A percentile compares a stretch with the other conserved stretches of the same genome.
These are phyloP conservation scores for Silybum marianum DNA, from an alignment of 129 eudicot genomes.

Conservation along the genomic window DNA sequence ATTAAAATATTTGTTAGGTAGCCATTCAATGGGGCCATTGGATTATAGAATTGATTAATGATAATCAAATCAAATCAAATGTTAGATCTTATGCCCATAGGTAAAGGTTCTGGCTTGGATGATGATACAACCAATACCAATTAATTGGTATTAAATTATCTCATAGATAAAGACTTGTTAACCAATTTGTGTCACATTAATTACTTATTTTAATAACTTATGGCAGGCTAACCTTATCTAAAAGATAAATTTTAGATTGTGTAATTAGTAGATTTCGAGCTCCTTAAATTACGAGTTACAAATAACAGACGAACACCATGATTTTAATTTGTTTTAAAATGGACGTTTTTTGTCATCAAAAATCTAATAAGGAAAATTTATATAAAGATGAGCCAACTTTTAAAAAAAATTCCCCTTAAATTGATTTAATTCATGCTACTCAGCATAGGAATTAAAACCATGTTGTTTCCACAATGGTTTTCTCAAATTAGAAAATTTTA, in stretches of 20 bases:
- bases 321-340: too few relatives aligned
- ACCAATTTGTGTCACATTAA: neutral
- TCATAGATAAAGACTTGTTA: conserved; percentile 4
- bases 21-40: conserved; percentile 25
- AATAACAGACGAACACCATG: neutral
- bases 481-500: too few relatives aligned
- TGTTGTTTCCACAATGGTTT: too few relatives aligned
- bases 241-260: neutral
- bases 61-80: conserved; percentile 22
- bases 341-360: too few relatives aligned
- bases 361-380: too few relatives aligned
- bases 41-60: conserved; percentile 19
- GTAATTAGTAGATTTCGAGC: neutral
- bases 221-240: neutral
- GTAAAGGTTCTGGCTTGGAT: neutral
- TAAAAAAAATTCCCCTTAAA: too few relatives aligned
- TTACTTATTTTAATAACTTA: neutral
- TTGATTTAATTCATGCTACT: too few relatives aligned
- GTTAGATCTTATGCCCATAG: conserved; percentile 21
- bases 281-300: too few relatives aligned
- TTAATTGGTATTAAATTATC: conserved; percentile 2
- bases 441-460: too few relatives aligned
- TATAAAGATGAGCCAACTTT: too few relatives aligned
- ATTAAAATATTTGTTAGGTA: conserved; percentile 19
- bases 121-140: conserved; percentile 5